Conservation (phyloP, 306 rosid genomes). For the Fragaria vesca region DNA sequence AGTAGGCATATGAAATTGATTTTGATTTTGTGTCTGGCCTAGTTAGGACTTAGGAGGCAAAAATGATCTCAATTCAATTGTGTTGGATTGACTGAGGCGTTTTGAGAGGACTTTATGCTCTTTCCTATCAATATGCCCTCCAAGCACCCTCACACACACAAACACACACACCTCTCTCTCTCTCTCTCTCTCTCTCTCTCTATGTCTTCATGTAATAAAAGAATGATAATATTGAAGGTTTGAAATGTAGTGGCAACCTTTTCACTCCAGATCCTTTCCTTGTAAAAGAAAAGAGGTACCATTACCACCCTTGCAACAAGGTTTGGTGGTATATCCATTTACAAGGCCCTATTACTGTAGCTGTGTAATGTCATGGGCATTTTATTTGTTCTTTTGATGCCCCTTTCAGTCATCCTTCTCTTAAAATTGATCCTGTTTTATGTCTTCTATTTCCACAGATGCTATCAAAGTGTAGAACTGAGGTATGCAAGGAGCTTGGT, state of each 20-base stretch:
- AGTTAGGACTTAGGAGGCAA: constrained; percentile 22
- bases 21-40: constrained; percentile 10
- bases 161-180: too few species aligned
- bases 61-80: background rate
- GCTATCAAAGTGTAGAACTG: constrained; percentile 35
- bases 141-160: too few species aligned
- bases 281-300: background rate
- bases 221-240: too few species aligned
- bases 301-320: background rate
- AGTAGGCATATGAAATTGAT: constrained; percentile 17
- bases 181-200: too few species aligned
- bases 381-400: background rate
- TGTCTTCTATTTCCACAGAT: constrained; percentile 25
- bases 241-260: too few species aligned
- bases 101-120: background rate
- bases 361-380: background rate
- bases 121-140: too few species aligned
- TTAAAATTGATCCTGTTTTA: background rate
- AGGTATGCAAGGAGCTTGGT: constrained; percentile 49
- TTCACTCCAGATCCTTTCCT: background rate
- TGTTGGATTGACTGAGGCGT: background rate
- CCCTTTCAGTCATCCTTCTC: background rate
- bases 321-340: background rate
- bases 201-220: too few species aligned
- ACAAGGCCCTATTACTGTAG: background rate